A percentile compares a stretch with the other conserved stretches of the same genome.
phyloP scores from a whole-genome alignment of 1,284 basidiomycete genomes.

The Trichosporon faecale region DNA sequence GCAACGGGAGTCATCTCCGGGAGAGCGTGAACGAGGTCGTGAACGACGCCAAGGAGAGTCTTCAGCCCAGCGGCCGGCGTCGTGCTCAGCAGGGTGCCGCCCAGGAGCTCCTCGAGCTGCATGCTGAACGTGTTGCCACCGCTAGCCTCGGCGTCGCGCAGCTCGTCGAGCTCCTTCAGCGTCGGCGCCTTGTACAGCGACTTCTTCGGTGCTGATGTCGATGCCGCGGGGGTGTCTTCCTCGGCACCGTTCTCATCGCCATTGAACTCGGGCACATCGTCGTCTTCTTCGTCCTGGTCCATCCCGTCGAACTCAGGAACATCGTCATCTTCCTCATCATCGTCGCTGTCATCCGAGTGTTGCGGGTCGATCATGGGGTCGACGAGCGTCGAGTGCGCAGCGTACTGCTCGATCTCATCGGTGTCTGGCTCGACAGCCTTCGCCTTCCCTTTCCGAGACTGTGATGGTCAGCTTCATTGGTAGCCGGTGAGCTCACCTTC shows the following conservation, averaged over 20 bases:
- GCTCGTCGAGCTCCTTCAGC: conserved; percentile 63
- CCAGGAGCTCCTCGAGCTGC: conserved; percentile 66
- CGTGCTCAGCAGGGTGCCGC: conserved; percentile 67
- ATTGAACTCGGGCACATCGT: conserved; percentile 33
- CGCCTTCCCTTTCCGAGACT: conserved; percentile 17
- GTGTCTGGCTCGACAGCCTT: conserved; percentile 19
- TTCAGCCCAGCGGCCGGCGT: conserved; percentile 56
- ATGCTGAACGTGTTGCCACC: conserved; percentile 54
- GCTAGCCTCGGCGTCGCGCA: conserved; percentile 34
- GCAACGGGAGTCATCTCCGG: conserved; percentile 59
- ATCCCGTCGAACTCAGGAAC: conserved; percentile 30
- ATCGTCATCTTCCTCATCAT: conserved; percentile 27
- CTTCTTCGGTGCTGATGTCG: conserved; percentile 6
- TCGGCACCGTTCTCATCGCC: conserved; percentile 39
- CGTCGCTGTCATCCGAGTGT: conserved; percentile 22
- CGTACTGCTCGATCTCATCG: conserved; percentile 25
- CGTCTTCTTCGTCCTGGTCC: conserved; percentile 37
- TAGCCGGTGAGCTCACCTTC: conserved; percentile 16
- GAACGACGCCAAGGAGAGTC: conserved; percentile 70
- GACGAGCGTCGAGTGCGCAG: conserved; percentile 20
- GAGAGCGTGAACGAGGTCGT: conserved; percentile 62
- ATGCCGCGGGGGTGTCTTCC: conserved; percentile 30
- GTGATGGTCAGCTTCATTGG: neutral
- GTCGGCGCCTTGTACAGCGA: conserved; percentile 55
- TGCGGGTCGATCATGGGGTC: conserved; percentile 31